Conservation (phyloP, 176 grass and related monocot species). For the Carex parvula region DNA sequence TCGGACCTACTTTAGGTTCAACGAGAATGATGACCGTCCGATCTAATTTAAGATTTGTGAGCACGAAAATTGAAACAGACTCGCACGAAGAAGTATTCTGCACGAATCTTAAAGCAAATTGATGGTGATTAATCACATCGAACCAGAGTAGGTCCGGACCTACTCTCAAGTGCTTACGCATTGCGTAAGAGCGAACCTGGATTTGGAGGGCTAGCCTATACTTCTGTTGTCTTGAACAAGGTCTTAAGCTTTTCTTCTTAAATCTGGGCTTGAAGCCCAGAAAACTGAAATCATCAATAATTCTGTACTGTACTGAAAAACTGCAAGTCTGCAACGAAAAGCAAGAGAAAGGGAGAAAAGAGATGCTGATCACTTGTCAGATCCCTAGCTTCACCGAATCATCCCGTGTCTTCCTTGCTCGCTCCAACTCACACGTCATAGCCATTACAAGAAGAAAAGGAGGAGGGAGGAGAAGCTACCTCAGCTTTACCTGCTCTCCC, state of each 20-base stretch:
- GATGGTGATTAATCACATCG: no score
- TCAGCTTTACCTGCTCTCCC: not conserved
- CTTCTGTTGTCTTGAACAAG: not conserved
- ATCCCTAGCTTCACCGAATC: not conserved
- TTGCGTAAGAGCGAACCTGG: no score
- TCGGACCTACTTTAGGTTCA: no score
- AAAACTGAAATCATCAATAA: not conserved
- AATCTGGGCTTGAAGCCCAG: not conserved
- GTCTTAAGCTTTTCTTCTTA: not conserved
- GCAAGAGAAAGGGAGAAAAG: not conserved
- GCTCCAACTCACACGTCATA: not conserved
- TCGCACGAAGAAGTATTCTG: no score
- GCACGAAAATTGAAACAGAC: no score
- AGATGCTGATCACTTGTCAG: slow-evolving; percentile 12
- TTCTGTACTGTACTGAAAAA: not conserved
- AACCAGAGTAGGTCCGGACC: no score
- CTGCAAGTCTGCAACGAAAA: not conserved
- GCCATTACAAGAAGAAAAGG: not conserved
- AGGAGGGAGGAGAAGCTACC: slow-evolving; percentile 1
- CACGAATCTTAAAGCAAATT: no score
- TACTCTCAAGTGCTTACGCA: no score
- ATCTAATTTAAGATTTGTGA: no score
- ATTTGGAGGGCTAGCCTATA: no score
- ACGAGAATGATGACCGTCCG: no score
- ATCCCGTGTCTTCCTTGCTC: not conserved